Evolutionary conservation across 2,329 filamentous ascomycete genomes (phyloP).

Genomic region (Cordyceps tenuipes): DNA sequence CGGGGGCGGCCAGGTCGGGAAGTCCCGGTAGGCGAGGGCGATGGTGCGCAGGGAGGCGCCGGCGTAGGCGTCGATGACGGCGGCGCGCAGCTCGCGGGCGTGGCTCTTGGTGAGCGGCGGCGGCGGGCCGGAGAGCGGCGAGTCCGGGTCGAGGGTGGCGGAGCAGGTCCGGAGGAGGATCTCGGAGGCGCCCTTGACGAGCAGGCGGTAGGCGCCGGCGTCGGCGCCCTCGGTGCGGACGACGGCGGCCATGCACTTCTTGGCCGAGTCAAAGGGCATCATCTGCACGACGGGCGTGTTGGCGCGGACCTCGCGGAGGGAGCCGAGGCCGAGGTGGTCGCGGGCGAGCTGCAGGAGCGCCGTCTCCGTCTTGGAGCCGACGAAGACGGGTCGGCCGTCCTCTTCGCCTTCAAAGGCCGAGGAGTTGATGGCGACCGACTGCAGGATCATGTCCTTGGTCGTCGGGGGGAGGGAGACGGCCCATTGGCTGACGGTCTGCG

Average conservation of each 20-base stretch:
- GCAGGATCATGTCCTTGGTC: conserved; percentile 28
- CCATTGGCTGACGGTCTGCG: conserved; percentile 14
- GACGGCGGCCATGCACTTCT: conserved; percentile 50
- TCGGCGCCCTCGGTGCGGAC: conserved; percentile 33
- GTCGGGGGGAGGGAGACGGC: conserved; percentile 15
- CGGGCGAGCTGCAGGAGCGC: conserved; percentile 43
- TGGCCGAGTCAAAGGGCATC: conserved; percentile 45
- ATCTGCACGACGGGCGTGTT: conserved; percentile 40
- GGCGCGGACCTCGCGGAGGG: conserved; percentile 36
- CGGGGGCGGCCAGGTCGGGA: conserved; percentile 59
- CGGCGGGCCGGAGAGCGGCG: too few species aligned
- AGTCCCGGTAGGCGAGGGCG: conserved; percentile 66
- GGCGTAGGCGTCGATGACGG: conserved; percentile 51
- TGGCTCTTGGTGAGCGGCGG: conserved; percentile 45
- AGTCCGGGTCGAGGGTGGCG: conserved; percentile 30
- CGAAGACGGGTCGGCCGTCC: conserved; percentile 35
- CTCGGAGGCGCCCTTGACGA: conserved; percentile 50
- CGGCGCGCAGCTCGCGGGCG: conserved; percentile 40
- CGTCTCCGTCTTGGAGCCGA: conserved; percentile 50
- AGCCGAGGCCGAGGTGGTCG: conserved; percentile 41
- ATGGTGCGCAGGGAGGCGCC: conserved; percentile 66
- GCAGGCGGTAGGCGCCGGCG: conserved; percentile 34
- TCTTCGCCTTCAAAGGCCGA: conserved; percentile 48
- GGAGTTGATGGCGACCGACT: conserved; percentile 47
- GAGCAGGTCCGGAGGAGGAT: conserved; percentile 41